Conservation (phyloP, 805 yeast genomes). For the Ogataea methanolica region DNA sequence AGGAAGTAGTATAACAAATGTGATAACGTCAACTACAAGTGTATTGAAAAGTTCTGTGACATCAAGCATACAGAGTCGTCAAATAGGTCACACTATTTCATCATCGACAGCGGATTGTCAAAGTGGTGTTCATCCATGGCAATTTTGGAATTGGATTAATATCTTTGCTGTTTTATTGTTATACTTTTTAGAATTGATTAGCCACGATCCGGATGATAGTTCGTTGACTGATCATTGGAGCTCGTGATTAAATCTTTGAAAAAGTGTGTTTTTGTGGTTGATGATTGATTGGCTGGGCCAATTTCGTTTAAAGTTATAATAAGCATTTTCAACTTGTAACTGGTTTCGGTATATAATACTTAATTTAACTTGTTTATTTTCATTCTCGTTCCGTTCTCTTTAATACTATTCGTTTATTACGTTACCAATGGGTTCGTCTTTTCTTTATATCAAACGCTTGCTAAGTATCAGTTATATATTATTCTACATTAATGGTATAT, state of each 20-base stretch:
- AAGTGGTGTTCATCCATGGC: conserved; percentile 65
- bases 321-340: no score
- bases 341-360: not conserved
- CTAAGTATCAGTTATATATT: no score
- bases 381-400: not conserved
- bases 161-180: conserved; percentile 75
- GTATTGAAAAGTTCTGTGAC: conserved; percentile 2
- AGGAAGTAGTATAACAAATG: not conserved
- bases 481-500: no score
- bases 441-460: no score
- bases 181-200: conserved; percentile 70
- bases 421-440: no score
- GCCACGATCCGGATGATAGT: conserved; percentile 31
- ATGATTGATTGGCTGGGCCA: not conserved
- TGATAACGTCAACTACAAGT: not conserved
- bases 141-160: conserved; percentile 96
- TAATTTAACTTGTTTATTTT: conserved; percentile 2
- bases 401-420: no score
- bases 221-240: conserved; percentile 31
- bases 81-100: not conserved
- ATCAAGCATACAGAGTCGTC: not conserved
- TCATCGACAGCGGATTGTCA: conserved; percentile 1
- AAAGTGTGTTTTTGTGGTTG: not conserved
- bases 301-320: no score
- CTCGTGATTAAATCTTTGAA: not conserved